Percentiles rank a stretch among this genome's conserved stretches.
Conservation (phyloP, 2,329 filamentous ascomycete genomes). For the Hawksworthiomyces lignivorus region DNA sequence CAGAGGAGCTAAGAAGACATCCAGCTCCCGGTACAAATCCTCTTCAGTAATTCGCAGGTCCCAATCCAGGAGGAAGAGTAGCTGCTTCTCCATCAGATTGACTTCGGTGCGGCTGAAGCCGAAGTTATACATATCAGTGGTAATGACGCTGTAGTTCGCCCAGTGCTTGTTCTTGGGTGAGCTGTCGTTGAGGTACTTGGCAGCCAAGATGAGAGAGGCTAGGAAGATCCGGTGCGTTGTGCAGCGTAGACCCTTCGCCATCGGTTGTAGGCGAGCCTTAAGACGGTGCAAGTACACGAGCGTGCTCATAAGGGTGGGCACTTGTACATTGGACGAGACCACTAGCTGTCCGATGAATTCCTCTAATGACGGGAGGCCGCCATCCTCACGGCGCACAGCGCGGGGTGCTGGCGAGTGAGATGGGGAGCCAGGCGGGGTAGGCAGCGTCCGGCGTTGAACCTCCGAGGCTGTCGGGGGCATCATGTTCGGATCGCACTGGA, state of each 20-base stretch:
- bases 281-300: slow-evolving; percentile 87
- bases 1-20: slow-evolving; percentile 82
- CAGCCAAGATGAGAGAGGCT: slow-evolving; percentile 73
- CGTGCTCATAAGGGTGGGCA: slow-evolving; percentile 93
- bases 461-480: slow-evolving; percentile 36
- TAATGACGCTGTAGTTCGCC: slow-evolving; percentile 84
- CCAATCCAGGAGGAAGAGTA: slow-evolving; percentile 92
- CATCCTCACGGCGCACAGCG: slow-evolving; percentile 38
- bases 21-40: slow-evolving; percentile 80
- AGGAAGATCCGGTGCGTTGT: slow-evolving; percentile 98
- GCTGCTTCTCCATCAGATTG: slow-evolving; percentile 98
- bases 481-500: slow-evolving; percentile 63
- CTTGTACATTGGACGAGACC: slow-evolving; percentile 89
- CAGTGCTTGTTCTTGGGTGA: slow-evolving; percentile 99
- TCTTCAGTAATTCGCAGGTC: slow-evolving; percentile 78
- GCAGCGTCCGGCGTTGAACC: slow-evolving; percentile 19
- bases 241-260: slow-evolving; percentile 93
- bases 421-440: slow-evolving; percentile 39
- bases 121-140: slow-evolving; percentile 58
- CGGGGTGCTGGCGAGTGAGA: slow-evolving; percentile 34
- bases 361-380: slow-evolving; percentile 68
- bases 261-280: slow-evolving; percentile 76
- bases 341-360: slow-evolving; percentile 89
- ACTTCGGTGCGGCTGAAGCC: slow-evolving; percentile 93
- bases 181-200: slow-evolving; percentile 98